Conservation (phyloP, 331 rosid species). For the Phaseolus coccineus region DNA sequence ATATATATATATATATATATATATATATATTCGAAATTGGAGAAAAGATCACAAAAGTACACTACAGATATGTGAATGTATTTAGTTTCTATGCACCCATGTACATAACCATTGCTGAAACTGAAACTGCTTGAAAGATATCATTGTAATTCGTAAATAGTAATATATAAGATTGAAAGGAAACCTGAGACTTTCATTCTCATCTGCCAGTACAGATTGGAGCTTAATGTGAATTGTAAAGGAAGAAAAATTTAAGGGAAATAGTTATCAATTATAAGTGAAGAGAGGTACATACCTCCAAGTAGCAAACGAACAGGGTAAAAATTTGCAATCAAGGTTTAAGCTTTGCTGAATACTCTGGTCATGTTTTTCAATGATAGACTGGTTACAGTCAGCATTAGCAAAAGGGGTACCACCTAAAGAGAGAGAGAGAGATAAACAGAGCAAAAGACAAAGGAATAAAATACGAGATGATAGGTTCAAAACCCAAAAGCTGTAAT, state of each 20-base stretch:
- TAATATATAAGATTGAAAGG: conserved; percentile 9
- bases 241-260: conserved; percentile 20
- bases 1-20: too few relatives aligned
- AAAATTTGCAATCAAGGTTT: conserved; percentile 22
- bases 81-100: conserved; percentile 14
- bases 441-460: conserved; percentile 9
- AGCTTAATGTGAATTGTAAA: neutral
- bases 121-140: neutral
- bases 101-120: conserved; percentile 6
- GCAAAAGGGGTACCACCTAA: conserved; percentile 44
- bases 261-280: conserved; percentile 10
- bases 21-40: neutral
- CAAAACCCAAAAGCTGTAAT: conserved; percentile 24
- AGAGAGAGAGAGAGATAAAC: conserved; percentile 21
- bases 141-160: neutral
- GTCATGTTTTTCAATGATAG: conserved; percentile 43
- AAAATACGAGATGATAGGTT: conserved; percentile 27
- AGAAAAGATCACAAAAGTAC: conserved; percentile 18
- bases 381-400: conserved; percentile 37
- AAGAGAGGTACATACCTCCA: conserved; percentile 75
- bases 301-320: conserved; percentile 55
- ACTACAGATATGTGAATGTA: neutral
- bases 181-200: conserved; percentile 11
- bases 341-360: conserved; percentile 38
- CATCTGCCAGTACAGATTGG: neutral